These are phyloP conservation scores for Exophiala oligosperma DNA, from an alignment of 2,329 filamentous ascomycete genomes.

Conservation along the genomic window DNA sequence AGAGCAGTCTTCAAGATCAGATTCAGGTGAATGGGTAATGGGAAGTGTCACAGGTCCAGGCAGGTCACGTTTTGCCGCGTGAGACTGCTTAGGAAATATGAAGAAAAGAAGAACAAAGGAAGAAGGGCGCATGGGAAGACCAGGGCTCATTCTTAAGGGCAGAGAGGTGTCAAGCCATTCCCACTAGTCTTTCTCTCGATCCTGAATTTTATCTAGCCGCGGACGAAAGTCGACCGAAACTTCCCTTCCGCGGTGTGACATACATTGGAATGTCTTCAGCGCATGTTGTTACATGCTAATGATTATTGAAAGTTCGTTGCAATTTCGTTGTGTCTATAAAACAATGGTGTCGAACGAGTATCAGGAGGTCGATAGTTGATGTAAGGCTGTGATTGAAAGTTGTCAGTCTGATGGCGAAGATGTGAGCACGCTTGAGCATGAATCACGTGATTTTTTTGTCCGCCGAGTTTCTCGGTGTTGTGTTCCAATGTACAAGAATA, in stretches of 20 bases:
- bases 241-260: not conserved
- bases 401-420: slow-evolving; percentile 20
- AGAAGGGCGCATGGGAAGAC: not conserved
- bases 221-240: slow-evolving; percentile 13
- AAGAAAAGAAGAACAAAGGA: not conserved
- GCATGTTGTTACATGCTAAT: not conserved
- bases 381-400: slow-evolving; percentile 18
- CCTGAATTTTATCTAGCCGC: not conserved
- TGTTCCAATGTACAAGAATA: no score
- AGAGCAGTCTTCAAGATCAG: not conserved
- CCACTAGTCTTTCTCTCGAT: no score
- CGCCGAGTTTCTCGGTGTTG: no score
- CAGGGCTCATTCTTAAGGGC: no score
- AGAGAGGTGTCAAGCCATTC: not conserved
- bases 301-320: not conserved
- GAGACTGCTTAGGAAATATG: not conserved
- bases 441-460: no score
- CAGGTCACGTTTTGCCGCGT: no score
- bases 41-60: no score
- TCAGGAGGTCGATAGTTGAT: slow-evolving; percentile 1
- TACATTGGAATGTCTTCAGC: not conserved
- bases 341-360: not conserved
- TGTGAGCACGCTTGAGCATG: slow-evolving; percentile 10
- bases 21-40: not conserved
- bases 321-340: not conserved